A percentile compares a stretch with the other conserved stretches of the same genome.
Evolutionary conservation across 2,329 filamentous ascomycete genomes (phyloP).

Genomic region (Phialophora chinensis): DNA sequence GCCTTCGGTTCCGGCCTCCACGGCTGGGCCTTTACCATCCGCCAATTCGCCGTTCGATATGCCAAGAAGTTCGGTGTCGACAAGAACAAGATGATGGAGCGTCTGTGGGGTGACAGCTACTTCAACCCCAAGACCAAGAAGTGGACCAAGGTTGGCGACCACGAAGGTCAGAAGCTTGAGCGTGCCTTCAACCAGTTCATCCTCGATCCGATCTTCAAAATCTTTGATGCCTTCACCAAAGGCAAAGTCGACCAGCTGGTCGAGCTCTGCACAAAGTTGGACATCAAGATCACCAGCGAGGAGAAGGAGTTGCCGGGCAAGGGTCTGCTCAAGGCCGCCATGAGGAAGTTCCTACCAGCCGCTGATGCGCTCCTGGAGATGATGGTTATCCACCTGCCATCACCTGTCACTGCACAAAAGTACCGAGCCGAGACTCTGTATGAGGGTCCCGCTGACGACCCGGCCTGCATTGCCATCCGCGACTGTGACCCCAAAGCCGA

Average conservation of each 20-base stretch:
- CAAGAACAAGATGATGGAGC: slow-evolving; percentile 99
- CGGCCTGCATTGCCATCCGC: slow-evolving; percentile 92
- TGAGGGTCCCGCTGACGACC: slow-evolving; percentile 94
- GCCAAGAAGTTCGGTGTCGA: slow-evolving; percentile 99
- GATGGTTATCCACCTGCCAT: slow-evolving; percentile 99
- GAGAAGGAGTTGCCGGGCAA: slow-evolving; percentile 97
- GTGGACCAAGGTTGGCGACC: slow-evolving; percentile 87
- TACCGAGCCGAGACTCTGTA: slow-evolving; percentile 99
- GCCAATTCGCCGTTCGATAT: slow-evolving; percentile 94
- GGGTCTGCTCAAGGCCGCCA: slow-evolving; percentile 94
- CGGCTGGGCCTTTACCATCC: slow-evolving; percentile 99
- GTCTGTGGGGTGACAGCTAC: slow-evolving; percentile 99
- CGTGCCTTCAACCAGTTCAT: slow-evolving; percentile 99
- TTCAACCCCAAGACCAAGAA: slow-evolving; percentile 99
- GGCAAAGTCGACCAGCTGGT: slow-evolving; percentile 94
- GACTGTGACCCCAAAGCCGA: slow-evolving; percentile 97
- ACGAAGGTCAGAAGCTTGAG: slow-evolving; percentile 89
- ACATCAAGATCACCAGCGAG: slow-evolving; percentile 84
- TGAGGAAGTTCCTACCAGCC: slow-evolving; percentile 98
- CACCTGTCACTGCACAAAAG: slow-evolving; percentile 90
- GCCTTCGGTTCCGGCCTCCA: slow-evolving; percentile 99
- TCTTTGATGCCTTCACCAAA: slow-evolving; percentile 96
- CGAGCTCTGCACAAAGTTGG: slow-evolving; percentile 86
- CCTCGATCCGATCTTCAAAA: slow-evolving; percentile 99
- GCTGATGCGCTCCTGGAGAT: slow-evolving; percentile 98